phyloP scores from a whole-genome alignment of 202 grass and related monocot genomes.

The Zoysia matrella region DNA sequence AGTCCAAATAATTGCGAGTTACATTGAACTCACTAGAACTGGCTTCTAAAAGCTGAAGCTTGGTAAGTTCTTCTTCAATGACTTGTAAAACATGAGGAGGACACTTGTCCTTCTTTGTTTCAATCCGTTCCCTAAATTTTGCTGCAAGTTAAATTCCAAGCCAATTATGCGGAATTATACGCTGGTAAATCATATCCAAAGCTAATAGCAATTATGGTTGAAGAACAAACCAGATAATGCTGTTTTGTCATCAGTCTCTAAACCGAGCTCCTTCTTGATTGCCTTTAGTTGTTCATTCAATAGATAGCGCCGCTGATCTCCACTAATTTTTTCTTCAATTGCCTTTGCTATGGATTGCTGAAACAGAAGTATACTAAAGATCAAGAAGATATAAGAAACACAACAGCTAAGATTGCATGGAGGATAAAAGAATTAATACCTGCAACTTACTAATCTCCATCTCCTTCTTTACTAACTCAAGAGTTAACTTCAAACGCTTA shows the following conservation, averaged over 20 bases:
- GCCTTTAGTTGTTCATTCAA: constrained; percentile 67
- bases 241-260: constrained; percentile 99
- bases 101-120: constrained; percentile 92
- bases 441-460: constrained; percentile 99
- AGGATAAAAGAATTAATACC: constrained; percentile 54
- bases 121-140: constrained; percentile 95
- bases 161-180: constrained; percentile 2
- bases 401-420: constrained; percentile 31
- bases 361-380: constrained; percentile 36
- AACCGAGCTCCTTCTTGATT: constrained; percentile 47
- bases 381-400: constrained; percentile 15
- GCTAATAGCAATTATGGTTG: constrained; percentile 33
- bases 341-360: constrained; percentile 99
- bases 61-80: no score
- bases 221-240: constrained; percentile 85
- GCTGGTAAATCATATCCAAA: background rate
- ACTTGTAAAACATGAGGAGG: constrained; percentile 39
- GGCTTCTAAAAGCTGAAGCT: constrained; percentile 22
- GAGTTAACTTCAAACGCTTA: constrained; percentile 91
- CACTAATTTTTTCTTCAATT: constrained; percentile 98
- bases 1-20: constrained; percentile 99
- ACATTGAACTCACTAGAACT: constrained; percentile 98
- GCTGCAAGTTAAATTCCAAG: constrained; percentile 59
- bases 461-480: constrained; percentile 38
- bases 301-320: constrained; percentile 93